Conservation (phyloP, 1,284 basidiomycete genomes). For the Leccinum solheimii region DNA sequence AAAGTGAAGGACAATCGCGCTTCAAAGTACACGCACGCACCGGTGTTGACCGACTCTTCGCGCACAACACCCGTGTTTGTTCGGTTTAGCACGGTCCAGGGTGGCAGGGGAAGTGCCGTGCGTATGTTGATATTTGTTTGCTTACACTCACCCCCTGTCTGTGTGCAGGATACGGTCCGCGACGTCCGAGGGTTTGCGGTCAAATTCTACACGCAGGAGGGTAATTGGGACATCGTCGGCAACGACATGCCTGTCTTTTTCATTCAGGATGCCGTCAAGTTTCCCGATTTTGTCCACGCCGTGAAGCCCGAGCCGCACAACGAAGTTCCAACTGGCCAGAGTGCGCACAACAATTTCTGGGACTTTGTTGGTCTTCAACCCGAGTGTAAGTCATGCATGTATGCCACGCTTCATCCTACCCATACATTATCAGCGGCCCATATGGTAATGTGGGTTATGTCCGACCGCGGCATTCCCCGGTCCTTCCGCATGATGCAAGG, state of each 20-base stretch:
- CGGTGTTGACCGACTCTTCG: slow-evolving; percentile 70
- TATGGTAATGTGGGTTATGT: slow-evolving; percentile 84
- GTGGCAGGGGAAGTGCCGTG: slow-evolving; percentile 71
- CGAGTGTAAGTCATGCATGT: slow-evolving; percentile 45
- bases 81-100: slow-evolving; percentile 82
- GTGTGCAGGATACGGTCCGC: slow-evolving; percentile 66
- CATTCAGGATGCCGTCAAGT: slow-evolving; percentile 83
- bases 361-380: slow-evolving; percentile 71
- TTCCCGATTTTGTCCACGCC: slow-evolving; percentile 80
- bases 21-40: slow-evolving; percentile 63
- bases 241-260: slow-evolving; percentile 83
- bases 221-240: slow-evolving; percentile 83
- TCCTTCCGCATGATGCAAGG: slow-evolving; percentile 87
- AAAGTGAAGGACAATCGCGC: slow-evolving; percentile 65
- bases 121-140: slow-evolving; percentile 1
- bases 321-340: slow-evolving; percentile 64
- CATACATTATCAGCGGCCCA: slow-evolving; percentile 53
- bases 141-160: background rate
- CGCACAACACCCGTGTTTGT: slow-evolving; percentile 74
- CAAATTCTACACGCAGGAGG: slow-evolving; percentile 79
- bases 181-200: slow-evolving; percentile 84
- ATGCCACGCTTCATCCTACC: background rate
- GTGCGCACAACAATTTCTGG: slow-evolving; percentile 85
- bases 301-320: slow-evolving; percentile 80
- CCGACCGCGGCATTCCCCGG: slow-evolving; percentile 78